A percentile compares a stretch with the other conserved stretches of the same genome.
phyloP scores from a whole-genome alignment of 257 asterid species.

The Galeopsis tetrahit region DNA sequence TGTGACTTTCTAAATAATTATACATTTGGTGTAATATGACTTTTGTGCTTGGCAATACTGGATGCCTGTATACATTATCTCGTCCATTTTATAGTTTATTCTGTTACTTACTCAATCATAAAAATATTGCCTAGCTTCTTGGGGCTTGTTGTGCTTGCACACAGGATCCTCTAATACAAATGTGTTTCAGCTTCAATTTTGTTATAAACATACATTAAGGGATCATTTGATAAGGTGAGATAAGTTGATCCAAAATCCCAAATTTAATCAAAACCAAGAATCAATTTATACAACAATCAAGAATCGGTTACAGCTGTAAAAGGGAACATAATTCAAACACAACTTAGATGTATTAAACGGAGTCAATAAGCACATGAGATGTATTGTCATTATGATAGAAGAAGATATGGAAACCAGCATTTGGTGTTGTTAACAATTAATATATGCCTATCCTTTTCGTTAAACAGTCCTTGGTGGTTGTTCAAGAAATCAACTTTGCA shows the following conservation, averaged over 20 bases:
- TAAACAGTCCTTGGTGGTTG: constrained; percentile 7
- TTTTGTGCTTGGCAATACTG: neutral
- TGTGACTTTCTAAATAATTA: neutral
- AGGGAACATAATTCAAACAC: no score
- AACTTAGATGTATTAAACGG: no score
- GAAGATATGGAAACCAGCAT: no score
- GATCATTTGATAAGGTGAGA: no score
- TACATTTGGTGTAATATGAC: neutral
- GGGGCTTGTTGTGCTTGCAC: neutral
- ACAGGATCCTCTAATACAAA: neutral
- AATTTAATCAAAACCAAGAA: no score
- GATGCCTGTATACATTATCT: neutral
- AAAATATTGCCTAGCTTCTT: no score
- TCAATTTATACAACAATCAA: no score
- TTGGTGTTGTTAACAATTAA: neutral
- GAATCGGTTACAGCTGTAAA: no score
- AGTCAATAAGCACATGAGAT: neutral
- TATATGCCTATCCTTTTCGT: neutral
- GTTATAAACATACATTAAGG: neutral
- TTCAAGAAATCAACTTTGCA: neutral
- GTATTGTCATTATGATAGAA: neutral
- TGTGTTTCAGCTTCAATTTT: neutral
- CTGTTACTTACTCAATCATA: neutral
- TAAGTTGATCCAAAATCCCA: no score
- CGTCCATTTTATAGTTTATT: neutral